Base-by-base conservation (phyloP, 768 basidiomycete species). In the Boletus reticulatus region DNA sequence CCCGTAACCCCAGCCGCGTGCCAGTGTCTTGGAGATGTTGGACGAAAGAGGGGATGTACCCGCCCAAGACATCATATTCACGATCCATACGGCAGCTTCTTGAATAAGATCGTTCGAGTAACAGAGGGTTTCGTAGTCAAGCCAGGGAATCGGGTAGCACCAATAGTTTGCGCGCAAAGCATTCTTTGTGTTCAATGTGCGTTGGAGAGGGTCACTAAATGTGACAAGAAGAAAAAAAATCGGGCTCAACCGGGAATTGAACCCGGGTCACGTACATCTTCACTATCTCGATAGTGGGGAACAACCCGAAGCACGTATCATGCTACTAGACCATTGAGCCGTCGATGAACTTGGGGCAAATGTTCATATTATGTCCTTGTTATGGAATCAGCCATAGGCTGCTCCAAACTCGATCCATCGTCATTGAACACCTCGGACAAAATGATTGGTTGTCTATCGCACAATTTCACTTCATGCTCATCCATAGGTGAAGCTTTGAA, bases 181-280 rank as follows among this genome's bases (percentile, higher is more conserved):
- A 66, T 66, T 1, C 55, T 67, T 59, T 54, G 45, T 7, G 7
- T 31, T 41, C 43, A 10, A n/a, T 16, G 39, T 50, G 53, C 16
- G 44, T 49, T 20, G 48, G 20, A n/a, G 50, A 32, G 47, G 48
- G 48, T 7, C 22, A 19, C 41, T 13, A 52, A 43, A 50, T 37
- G 53, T 54, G 43, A 48, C 29, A 17, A 52, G 6, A 6, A 4
- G 9, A 32, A 57, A 62, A 63, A 63, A 60, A 48, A 45, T 22
- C 4, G 57, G 57, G 56, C 48, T 29, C 51, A 38, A 71, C 68
- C 69, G 69, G 68, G 68, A 65, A 70, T 65, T 70, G 68, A 69
- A 69, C 68, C 68, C 68, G 69, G 68, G 68, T 68, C 68, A 69
- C 68, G 68, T 68, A 69, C 66, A 69, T 68, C 61, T 66, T 68